Conservation (phyloP, 2,329 filamentous ascomycete species). For the Metarhizium brunneum region DNA sequence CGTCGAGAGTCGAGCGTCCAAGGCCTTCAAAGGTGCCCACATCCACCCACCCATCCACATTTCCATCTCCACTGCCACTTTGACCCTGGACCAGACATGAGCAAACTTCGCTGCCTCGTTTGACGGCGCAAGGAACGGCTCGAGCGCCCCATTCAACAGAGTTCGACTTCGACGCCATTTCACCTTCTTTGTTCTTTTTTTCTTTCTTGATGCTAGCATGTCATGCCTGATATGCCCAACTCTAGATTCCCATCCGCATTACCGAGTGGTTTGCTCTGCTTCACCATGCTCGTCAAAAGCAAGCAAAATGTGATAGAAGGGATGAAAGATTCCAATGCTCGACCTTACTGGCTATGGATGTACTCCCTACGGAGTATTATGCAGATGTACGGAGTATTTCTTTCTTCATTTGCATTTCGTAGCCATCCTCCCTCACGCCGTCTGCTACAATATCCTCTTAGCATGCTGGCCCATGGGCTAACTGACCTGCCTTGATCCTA, state of each 20-base stretch:
- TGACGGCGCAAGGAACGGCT: slow-evolving; percentile 3
- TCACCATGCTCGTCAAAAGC: not conserved
- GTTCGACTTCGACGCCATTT: not conserved
- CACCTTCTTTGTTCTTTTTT: not conserved
- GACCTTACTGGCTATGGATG: not conserved
- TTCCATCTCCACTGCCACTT: not conserved
- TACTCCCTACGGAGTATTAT: not conserved
- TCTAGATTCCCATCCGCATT: not conserved
- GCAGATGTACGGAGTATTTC: too few species aligned
- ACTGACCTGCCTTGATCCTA: not conserved
- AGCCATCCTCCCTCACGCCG: too few species aligned
- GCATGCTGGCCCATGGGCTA: too few species aligned
- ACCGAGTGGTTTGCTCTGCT: not conserved
- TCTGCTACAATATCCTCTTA: too few species aligned
- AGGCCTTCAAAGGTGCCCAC: too few species aligned
- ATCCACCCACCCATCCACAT: not conserved
- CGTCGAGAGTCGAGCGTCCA: too few species aligned
- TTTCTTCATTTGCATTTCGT: not conserved
- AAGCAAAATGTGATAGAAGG: not conserved
- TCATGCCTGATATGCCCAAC: not conserved
- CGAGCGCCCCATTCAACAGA: slow-evolving; percentile 1
- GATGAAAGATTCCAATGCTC: not conserved
- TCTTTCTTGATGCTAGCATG: not conserved
- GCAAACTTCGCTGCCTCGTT: not conserved
- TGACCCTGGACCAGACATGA: too few species aligned